phyloP scores from a whole-genome alignment of 495 filamentous ascomycete species.

The Neurospora pannonica region DNA sequence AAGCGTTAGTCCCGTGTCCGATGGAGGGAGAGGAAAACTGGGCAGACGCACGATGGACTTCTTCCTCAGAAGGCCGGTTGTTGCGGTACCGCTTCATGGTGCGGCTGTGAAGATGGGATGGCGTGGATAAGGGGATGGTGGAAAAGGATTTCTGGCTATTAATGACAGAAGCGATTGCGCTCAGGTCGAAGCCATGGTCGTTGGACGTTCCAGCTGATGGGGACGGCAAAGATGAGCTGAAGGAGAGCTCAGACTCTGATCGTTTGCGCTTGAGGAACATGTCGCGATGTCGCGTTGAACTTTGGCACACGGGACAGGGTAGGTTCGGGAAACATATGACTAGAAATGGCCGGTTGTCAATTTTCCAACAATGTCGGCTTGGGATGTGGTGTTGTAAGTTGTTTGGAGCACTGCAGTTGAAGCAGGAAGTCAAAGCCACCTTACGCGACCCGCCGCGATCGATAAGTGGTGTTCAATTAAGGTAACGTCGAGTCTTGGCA shows the following conservation, averaged over 20 bases:
- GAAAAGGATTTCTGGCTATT: slow-evolving; percentile 14
- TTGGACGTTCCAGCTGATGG: slow-evolving; percentile 14
- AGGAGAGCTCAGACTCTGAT: slow-evolving; percentile 40
- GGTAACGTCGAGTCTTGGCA: background rate
- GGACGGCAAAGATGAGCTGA: slow-evolving; percentile 29
- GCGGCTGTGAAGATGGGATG: slow-evolving; percentile 30
- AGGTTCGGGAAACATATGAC: background rate
- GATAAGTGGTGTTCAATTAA: background rate
- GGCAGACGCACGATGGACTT: slow-evolving; percentile 37
- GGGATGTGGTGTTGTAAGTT: background rate
- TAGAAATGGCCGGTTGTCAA: background rate
- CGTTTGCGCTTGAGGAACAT: slow-evolving; percentile 44
- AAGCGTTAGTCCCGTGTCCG: background rate
- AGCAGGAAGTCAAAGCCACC: background rate
- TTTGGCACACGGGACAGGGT: background rate
- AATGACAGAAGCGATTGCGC: slow-evolving; percentile 12
- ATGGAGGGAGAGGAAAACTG: background rate
- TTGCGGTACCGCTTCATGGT: slow-evolving; percentile 43
- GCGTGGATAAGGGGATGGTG: slow-evolving; percentile 7
- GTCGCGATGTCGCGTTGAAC: background rate
- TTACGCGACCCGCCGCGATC: background rate
- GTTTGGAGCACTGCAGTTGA: background rate
- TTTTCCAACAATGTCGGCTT: background rate
- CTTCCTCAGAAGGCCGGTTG: slow-evolving; percentile 37
- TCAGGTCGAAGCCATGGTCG: slow-evolving; percentile 17